These are phyloP conservation scores for Dacryopinax spathularia DNA, from an alignment of 768 basidiomycete species.

Conservation along the genomic window DNA sequence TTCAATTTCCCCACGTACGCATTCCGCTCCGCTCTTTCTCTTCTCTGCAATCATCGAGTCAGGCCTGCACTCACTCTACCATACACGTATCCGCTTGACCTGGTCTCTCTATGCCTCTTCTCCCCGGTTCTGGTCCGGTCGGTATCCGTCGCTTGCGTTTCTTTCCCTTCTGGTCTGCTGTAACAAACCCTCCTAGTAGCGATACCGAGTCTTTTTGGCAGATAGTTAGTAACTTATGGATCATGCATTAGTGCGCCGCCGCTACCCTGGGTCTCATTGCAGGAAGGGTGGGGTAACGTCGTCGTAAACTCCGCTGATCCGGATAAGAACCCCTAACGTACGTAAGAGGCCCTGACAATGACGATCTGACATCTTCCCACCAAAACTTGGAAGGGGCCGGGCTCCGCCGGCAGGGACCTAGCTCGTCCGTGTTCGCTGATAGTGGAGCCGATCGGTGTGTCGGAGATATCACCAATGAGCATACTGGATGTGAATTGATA, in stretches of 20 bases:
- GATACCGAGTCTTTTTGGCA: constrained; percentile 5
- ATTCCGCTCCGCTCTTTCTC: neutral
- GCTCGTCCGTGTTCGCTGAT: no score
- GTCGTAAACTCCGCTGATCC: no score
- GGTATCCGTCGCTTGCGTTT: neutral
- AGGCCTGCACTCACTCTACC: neutral
- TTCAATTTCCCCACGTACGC: neutral
- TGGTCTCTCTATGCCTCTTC: neutral
- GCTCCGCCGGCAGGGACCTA: no score
- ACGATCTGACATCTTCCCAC: no score
- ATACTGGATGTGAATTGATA: no score
- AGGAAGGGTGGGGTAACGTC: neutral
- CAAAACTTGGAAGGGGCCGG: no score
- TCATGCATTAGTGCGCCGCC: no score
- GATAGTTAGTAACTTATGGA: neutral
- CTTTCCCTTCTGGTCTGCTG: neutral
- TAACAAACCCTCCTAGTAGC: constrained; percentile 5
- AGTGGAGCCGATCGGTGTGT: no score
- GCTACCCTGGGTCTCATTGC: no score
- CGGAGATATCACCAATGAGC: no score
- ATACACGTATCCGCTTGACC: neutral
- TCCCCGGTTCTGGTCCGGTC: neutral
- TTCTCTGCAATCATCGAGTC: neutral
- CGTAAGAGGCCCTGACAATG: no score
- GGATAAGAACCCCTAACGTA: no score